These are phyloP conservation scores for Pseudogymnoascus sp. DNA, from an alignment of 2,329 filamentous ascomycete species.

Conservation along the genomic window DNA sequence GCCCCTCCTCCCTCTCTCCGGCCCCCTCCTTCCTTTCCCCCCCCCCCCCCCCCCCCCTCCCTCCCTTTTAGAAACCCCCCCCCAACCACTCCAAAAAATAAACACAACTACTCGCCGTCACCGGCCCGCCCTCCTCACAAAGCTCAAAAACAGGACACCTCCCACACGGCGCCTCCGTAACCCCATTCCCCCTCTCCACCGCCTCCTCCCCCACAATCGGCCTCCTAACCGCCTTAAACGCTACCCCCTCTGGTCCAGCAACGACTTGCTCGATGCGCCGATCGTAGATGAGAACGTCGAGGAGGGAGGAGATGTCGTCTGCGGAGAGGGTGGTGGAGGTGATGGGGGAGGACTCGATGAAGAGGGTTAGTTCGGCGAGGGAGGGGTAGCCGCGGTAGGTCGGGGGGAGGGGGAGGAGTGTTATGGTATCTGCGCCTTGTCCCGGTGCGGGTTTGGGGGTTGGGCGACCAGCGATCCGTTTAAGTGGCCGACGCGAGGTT, in stretches of 20 bases:
- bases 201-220: constrained; percentile 25
- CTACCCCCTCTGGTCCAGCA: constrained; percentile 22
- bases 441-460: constrained; percentile 11
- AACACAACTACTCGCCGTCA: constrained; percentile 81
- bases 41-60: background rate
- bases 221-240: constrained; percentile 28
- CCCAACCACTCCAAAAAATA: constrained; percentile 75
- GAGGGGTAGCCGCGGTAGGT: constrained; percentile 76
- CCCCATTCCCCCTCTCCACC: constrained; percentile 37
- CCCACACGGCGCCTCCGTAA: constrained; percentile 83
- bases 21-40: background rate
- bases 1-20: background rate
- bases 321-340: constrained; percentile 62
- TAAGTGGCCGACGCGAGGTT: constrained; percentile 25
- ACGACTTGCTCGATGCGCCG: constrained; percentile 63
- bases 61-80: background rate
- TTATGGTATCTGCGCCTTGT: background rate
- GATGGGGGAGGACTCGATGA: constrained; percentile 59
- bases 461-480: constrained; percentile 12
- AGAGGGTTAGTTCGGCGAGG: constrained; percentile 64
- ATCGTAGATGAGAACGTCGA: constrained; percentile 85
- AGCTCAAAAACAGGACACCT: constrained; percentile 88
- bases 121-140: constrained; percentile 82
- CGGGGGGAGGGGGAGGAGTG: constrained; percentile 44
- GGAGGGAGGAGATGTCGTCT: constrained; percentile 71